Evolutionary conservation across 345 rosid genomes (phyloP).

Genomic region (Limnanthes douglasii): DNA sequence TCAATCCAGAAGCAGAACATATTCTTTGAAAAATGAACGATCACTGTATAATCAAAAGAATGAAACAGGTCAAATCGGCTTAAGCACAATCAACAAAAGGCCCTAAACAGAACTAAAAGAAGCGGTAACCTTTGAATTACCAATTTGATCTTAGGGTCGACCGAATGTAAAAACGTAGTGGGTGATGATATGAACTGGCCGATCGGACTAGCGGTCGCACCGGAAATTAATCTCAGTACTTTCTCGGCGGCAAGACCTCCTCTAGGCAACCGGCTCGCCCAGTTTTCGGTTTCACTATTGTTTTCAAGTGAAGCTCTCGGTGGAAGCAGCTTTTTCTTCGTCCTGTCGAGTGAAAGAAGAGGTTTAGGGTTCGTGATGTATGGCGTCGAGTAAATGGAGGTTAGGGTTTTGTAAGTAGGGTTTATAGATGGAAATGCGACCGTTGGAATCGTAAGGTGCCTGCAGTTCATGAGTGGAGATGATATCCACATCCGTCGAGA

Average conservation of each 20-base stretch:
- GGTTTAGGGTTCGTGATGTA: conserved; percentile 9
- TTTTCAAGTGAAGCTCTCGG: conserved; percentile 22
- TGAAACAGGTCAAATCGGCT: neutral
- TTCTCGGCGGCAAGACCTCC: conserved; percentile 54
- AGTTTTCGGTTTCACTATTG: conserved; percentile 20
- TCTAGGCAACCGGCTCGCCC: conserved; percentile 50
- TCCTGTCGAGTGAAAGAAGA: conserved; percentile 4
- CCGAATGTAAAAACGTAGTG: conserved; percentile 61
- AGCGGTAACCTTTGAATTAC: too few relatives aligned
- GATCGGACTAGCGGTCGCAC: conserved; percentile 78
- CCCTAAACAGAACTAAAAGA: too few relatives aligned
- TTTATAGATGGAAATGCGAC: too few relatives aligned
- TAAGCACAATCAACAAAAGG: too few relatives aligned
- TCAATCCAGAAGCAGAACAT: neutral
- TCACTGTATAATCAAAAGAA: neutral
- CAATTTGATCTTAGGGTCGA: conserved; percentile 82
- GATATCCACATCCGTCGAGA: too few relatives aligned
- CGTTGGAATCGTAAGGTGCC: too few relatives aligned
- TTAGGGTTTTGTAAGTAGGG: too few relatives aligned
- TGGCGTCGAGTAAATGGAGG: too few relatives aligned
- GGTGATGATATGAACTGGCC: conserved; percentile 79
- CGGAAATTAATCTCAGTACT: conserved; percentile 51
- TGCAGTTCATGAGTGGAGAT: too few relatives aligned
- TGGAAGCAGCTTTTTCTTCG: conserved; percentile 13
- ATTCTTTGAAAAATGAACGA: too few relatives aligned